Percentiles rank a stretch among this genome's conserved stretches.
phyloP scores from a whole-genome alignment of 495 filamentous ascomycete genomes.

The Pseudoneurospora amorphoporcata region DNA sequence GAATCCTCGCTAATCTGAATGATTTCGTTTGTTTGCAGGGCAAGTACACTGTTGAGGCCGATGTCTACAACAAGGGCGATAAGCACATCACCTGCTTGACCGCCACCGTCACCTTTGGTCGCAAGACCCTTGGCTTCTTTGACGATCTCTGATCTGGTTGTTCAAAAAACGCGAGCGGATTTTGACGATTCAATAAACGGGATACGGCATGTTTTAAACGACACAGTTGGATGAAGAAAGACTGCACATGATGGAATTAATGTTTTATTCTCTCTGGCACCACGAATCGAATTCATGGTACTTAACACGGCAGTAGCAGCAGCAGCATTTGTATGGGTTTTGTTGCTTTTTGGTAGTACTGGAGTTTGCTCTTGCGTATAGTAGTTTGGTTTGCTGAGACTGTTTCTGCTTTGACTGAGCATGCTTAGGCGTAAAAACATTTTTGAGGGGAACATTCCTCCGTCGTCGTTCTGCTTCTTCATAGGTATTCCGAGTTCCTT shows the following conservation, averaged over 20 bases:
- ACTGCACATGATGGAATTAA: slow-evolving; percentile 5
- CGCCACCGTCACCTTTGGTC: slow-evolving; percentile 51
- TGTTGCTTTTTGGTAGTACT: not conserved
- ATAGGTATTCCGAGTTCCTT: not conserved
- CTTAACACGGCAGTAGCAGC: not conserved
- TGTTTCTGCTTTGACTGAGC: not conserved
- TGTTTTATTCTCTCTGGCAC: not conserved
- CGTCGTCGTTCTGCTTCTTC: not conserved
- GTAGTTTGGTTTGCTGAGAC: not conserved
- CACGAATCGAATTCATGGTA: not conserved
- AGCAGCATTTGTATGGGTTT: not conserved
- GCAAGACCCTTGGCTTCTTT: slow-evolving; percentile 5
- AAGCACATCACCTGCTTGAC: slow-evolving; percentile 73
- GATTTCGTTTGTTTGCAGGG: slow-evolving; percentile 43
- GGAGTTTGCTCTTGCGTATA: not conserved
- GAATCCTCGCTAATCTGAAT: slow-evolving; percentile 2
- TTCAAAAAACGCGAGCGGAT: not conserved
- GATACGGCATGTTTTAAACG: not conserved
- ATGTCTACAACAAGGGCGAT: slow-evolving; percentile 62
- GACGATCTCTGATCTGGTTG: slow-evolving; percentile 15
- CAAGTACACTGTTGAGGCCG: slow-evolving; percentile 76
- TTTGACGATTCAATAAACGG: not conserved
- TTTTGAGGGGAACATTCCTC: not conserved
- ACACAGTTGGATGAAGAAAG: not conserved
- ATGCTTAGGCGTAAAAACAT: not conserved